Percentiles rank a stretch among this genome's conserved stretches.
These are phyloP conservation scores for Mortierella antarctica DNA, from an alignment of 192 early-diverging fungal species.

Conservation along the genomic window DNA sequence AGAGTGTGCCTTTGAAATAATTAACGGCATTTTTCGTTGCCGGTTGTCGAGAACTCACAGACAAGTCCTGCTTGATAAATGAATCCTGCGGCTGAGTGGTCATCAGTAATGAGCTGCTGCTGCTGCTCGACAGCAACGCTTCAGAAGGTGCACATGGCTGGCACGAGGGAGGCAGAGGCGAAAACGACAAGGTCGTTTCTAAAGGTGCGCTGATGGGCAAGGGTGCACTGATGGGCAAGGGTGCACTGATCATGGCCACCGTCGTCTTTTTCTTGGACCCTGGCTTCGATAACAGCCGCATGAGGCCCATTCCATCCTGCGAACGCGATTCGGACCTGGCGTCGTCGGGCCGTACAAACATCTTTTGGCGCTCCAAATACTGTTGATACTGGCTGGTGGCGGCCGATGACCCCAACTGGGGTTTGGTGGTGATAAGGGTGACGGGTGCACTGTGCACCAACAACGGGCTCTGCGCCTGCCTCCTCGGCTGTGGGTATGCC, in stretches of 20 bases:
- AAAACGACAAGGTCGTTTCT: too few relatives aligned
- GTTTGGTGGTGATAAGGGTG: not conserved
- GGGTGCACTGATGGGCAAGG: conserved; percentile 7
- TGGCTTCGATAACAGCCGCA: conserved; percentile 16
- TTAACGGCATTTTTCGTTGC: conserved; percentile 9
- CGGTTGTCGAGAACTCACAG: not conserved
- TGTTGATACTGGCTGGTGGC: conserved; percentile 20
- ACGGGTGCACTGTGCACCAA: not conserved
- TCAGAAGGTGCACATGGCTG: too few relatives aligned
- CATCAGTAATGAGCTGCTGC: too few relatives aligned
- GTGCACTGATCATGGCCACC: conserved; percentile 25
- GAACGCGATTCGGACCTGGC: not conserved
- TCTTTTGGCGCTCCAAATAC: conserved; percentile 37
- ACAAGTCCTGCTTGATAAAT: too few relatives aligned
- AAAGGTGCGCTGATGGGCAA: not conserved
- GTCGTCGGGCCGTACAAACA: conserved; percentile 16
- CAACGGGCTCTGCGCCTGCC: not conserved
- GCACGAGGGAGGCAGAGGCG: too few relatives aligned
- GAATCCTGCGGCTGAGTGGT: too few relatives aligned
- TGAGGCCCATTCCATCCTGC: conserved; percentile 24
- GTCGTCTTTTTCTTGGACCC: conserved; percentile 19
- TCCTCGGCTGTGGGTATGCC: conserved; percentile 3
- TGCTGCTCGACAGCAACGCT: too few relatives aligned
- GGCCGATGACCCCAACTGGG: not conserved
- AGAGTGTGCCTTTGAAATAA: conserved; percentile 7